Evolutionary conservation across 1,284 basidiomycete genomes (phyloP).

Genomic region (Mycosarcoma mackinlayi): DNA sequence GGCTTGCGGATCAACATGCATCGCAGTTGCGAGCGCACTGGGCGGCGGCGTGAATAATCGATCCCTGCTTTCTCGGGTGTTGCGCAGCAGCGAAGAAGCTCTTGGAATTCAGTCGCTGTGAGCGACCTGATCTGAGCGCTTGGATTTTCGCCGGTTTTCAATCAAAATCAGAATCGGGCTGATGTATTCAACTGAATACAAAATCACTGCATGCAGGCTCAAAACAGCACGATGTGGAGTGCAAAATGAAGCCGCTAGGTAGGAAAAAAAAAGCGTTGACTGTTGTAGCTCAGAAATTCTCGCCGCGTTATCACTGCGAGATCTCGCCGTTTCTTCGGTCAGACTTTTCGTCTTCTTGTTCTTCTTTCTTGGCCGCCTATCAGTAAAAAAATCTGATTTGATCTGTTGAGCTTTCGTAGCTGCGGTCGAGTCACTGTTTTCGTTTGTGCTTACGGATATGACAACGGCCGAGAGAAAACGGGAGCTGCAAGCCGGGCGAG

Average conservation of each 20-base stretch:
- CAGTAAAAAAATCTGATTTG: constrained; percentile 10
- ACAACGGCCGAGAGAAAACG: constrained; percentile 31
- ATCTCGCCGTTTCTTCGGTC: constrained; percentile 35
- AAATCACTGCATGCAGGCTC: background rate
- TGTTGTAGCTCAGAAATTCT: background rate
- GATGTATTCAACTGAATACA: constrained; percentile 18
- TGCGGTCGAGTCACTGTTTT: constrained; percentile 28
- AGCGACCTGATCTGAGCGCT: constrained; percentile 22
- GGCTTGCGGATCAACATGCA: background rate
- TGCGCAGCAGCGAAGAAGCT: constrained; percentile 18
- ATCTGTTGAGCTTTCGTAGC: constrained; percentile 19
- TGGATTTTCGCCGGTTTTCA: background rate
- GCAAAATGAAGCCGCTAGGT: no score
- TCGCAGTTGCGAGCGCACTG: no score
- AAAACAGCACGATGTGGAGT: background rate
- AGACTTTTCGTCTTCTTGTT: constrained; percentile 17
- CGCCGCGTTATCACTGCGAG: constrained; percentile 25
- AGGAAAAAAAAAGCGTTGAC: background rate
- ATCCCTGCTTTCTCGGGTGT: background rate
- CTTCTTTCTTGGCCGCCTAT: constrained; percentile 7
- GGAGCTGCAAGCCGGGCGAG: constrained; percentile 5
- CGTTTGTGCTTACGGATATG: no score
- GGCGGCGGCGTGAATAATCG: constrained; percentile 19
- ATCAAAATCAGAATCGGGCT: constrained; percentile 5
- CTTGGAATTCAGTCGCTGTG: no score